Conservation (phyloP, 768 basidiomycete species). For the Kondoa malvinella region DNA sequence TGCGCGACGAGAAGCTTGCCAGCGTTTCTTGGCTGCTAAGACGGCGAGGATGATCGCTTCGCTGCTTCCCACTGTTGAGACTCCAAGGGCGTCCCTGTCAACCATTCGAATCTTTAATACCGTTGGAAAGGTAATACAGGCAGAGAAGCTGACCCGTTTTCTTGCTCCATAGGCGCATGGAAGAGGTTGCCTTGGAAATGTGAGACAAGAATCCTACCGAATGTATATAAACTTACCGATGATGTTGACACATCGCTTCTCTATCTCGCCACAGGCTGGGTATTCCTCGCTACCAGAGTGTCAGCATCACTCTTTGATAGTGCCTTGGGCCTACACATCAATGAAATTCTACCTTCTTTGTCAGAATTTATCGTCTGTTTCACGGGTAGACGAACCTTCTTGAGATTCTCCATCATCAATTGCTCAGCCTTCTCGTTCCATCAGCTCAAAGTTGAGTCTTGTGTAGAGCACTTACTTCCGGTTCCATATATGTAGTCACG, state of each 20-base stretch:
- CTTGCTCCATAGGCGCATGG: neutral
- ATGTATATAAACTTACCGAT: conserved; percentile 26
- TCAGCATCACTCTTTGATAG: neutral
- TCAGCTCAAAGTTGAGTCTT: neutral
- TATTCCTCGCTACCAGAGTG: conserved; percentile 19
- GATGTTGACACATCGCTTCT: conserved; percentile 26
- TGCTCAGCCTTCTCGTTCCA: conserved; percentile 18
- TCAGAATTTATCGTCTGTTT: neutral
- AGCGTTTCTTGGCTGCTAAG: conserved; percentile 27
- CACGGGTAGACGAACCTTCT: conserved; percentile 11
- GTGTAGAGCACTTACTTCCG: conserved; percentile 16
- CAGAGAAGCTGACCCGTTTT: no score
- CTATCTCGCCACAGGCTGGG: conserved; percentile 21
- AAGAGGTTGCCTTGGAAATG: neutral
- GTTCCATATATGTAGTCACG: conserved; percentile 25
- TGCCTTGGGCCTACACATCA: neutral
- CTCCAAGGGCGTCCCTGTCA: conserved; percentile 26
- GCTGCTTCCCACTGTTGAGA: conserved; percentile 23
- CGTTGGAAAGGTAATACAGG: no score
- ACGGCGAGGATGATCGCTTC: conserved; percentile 31
- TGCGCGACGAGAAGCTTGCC: conserved; percentile 24
- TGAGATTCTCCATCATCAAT: conserved; percentile 23
- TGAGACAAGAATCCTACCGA: conserved; percentile 7
- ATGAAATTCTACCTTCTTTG: neutral
- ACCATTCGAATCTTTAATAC: no score